phyloP scores from a whole-genome alignment of 352 stramenopile species.

The Phytophthora foliorum region DNA sequence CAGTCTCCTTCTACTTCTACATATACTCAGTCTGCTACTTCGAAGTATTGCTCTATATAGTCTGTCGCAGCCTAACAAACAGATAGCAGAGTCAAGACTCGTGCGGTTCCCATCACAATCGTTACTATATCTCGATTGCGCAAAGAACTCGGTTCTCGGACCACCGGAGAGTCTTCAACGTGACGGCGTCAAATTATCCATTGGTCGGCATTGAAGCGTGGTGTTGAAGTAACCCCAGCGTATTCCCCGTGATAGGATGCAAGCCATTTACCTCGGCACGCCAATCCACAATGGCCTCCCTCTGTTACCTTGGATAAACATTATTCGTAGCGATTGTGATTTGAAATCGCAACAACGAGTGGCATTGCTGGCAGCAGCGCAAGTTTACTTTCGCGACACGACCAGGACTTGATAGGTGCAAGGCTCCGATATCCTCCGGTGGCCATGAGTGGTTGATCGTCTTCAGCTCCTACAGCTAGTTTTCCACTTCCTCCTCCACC shows the following conservation, averaged over 20 bases:
- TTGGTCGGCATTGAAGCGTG: constrained; percentile 13
- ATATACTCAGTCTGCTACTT: no score
- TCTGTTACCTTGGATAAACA: not conserved
- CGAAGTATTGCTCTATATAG: no score
- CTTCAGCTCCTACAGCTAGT: constrained; percentile 1
- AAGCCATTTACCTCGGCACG: not conserved
- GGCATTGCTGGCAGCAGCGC: not conserved
- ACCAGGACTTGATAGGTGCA: constrained; percentile 14
- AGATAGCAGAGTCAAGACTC: no score
- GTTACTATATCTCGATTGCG: constrained; percentile 20
- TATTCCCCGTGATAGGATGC: constrained; percentile 31
- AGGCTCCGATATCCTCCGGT: constrained; percentile 4
- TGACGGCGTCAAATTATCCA: not conserved
- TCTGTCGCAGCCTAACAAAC: no score
- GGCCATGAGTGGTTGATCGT: constrained; percentile 5
- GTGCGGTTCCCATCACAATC: constrained; percentile 25
- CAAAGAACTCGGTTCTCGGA: constrained; percentile 15
- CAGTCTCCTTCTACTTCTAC: no score
- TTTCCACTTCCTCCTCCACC: not conserved
- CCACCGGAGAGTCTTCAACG: constrained; percentile 11
- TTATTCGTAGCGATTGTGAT: not conserved
- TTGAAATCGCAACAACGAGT: no score
- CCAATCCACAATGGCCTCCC: not conserved
- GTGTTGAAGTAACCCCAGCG: constrained; percentile 3
- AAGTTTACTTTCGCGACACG: constrained; percentile 12